Base-by-base conservation (phyloP, 2,329 filamentous ascomycete species). In the Teratosphaeria destructans region DNA sequence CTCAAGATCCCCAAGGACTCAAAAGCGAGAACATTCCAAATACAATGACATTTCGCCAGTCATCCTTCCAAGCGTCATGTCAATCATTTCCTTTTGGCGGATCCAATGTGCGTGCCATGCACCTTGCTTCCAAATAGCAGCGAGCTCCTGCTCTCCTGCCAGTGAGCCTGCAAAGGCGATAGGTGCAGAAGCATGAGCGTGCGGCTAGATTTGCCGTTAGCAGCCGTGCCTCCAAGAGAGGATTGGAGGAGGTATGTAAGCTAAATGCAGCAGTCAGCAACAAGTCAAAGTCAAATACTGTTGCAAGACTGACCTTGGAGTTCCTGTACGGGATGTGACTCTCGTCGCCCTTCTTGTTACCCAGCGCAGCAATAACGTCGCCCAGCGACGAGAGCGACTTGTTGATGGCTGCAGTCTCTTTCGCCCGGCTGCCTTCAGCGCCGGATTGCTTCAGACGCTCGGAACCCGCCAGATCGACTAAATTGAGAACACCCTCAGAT, bases 111-210 rank as follows among this genome's bases (percentile, higher is more conserved):
- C 29, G 91, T 95, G 72, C 95, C 95, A 76, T 90, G 85, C 63
- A 92, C 86, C 83, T 88, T 97, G 37, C 90, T 95, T 16, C 94
- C 94, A 75, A 99, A 99, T 70, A 94, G 88, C 74, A 99, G 80
- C 79, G 91, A 96, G 53, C 92, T 96, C 72, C 96, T 79, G 3
- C 92, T 96, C 79, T 99, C 94, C 69, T 87, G 88, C 64, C 96
- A 79, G 77, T 97, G 94, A 5, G 86, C 88, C 77, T 95, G 89
- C 61, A 97, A 78, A 37, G 94, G 94, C 67, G 88, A 94, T 59
- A 96, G 89, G 92, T 97, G 97, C 72, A 97, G 90, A 73, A 99
- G 96, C 94, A 99, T 99, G 68, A 99, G 86, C 0, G 94, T 99
- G 77, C 96, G 95, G 67, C 88, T 94, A 29, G 66, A 66, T 55